Base-by-base conservation (phyloP, 2,329 filamentous ascomycete genomes). In the Monosporascus sp. region DNA sequence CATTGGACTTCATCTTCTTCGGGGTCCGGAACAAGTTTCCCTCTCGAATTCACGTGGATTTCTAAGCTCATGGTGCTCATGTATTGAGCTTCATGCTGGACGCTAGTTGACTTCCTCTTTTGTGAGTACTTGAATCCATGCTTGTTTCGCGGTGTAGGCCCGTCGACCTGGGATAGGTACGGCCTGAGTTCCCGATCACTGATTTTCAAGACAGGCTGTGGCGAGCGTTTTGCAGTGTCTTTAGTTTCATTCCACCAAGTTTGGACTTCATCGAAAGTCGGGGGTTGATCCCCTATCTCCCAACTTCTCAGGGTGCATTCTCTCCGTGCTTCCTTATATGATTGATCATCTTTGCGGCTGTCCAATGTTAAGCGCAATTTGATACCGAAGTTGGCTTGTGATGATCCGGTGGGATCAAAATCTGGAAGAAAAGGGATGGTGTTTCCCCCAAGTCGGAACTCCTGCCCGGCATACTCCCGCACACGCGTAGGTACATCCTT, bases 1-100 rank as follows among this genome's bases (percentile, higher is more conserved):
- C 88, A 91, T 57, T 88, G 83, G 3, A 99, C 83, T 62, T 93
- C 89, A 67, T 99, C 94, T 61, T 95, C 82, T 61, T 93, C 90
- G 0, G 94, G 94, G 64, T 99, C 91, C 1, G 94, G 91, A 2
- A 91, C 82, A 8, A 97, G 78, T 48, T 83, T 85, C 7, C 84
- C 90, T 52, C 93, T 82, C 4, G 88, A 94, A 62, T 96, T 96
- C 57, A 95, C 87, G 66, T 99, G 93, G 5, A 97, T 74, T 67
- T 99, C 94, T 7, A 99, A 72, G 60, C 91, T 95, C 90, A 99
- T 92, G 19, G 88, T 91, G 61, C 90, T 96, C 94, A 99, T 97
- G 68, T 96, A 96, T 61, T 94, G 89, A 3, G 84, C 85, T 68
- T 95, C 90, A 60, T 93, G 89, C 64, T 90, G 83, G 19, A 95